Evolutionary conservation across 306 rosid genomes (phyloP).

Genomic region (Inga laurina): DNA sequence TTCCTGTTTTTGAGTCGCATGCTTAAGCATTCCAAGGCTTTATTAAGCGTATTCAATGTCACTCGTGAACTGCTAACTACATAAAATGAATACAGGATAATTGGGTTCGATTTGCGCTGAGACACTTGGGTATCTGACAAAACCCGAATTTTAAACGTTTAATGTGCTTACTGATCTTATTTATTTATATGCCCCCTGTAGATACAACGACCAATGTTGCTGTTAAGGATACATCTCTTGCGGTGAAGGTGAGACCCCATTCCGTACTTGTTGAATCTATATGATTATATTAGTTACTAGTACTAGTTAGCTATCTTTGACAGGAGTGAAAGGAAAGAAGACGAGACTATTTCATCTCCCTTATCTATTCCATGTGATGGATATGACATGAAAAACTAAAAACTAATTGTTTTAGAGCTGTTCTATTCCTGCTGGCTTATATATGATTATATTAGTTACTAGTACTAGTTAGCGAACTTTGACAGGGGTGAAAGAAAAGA

Average conservation of each 20-base stretch:
- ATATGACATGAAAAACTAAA: neutral
- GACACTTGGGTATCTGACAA: neutral
- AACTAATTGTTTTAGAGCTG: neutral
- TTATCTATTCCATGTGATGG: neutral
- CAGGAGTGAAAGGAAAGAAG: neutral
- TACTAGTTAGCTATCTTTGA: neutral
- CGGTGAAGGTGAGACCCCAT: slow-evolving; percentile 61
- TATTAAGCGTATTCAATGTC: neutral
- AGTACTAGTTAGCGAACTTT: neutral
- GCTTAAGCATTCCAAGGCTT: neutral
- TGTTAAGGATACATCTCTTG: slow-evolving; percentile 49
- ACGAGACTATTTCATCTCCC: neutral
- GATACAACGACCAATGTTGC: slow-evolving; percentile 45
- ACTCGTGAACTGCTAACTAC: neutral
- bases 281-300: neutral
- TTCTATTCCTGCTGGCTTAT: neutral
- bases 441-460: neutral
- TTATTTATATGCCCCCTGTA: neutral
- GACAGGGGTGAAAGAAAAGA: slow-evolving; percentile 1
- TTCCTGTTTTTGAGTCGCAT: neutral
- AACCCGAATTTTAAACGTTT: neutral
- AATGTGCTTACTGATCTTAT: neutral
- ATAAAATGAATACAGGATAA: neutral
- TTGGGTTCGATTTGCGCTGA: neutral
- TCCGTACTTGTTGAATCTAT: slow-evolving; percentile 17